A percentile compares a stretch with the other conserved stretches of the same genome.
Conservation (phyloP, 2,329 filamentous ascomycete species). For the Botrytis byssoidea region DNA sequence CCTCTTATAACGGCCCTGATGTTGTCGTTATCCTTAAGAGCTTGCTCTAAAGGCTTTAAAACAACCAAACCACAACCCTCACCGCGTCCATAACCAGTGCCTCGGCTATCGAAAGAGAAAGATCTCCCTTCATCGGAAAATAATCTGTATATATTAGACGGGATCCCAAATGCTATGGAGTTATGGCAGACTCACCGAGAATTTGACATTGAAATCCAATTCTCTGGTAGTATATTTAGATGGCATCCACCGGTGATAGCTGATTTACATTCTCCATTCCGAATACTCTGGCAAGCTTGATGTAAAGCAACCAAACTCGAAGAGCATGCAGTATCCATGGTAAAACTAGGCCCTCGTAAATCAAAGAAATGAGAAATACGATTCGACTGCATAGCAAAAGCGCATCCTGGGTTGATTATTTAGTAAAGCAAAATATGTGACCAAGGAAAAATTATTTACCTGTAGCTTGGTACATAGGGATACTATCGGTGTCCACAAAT, state of each 20-base stretch:
- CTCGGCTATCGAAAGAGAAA: slow-evolving; percentile 55
- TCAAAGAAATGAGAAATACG: slow-evolving; percentile 45
- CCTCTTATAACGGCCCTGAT: slow-evolving; percentile 46
- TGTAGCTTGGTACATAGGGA: slow-evolving; percentile 52
- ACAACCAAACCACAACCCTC: slow-evolving; percentile 60
- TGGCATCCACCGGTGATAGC: slow-evolving; percentile 36
- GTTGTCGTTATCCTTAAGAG: slow-evolving; percentile 57
- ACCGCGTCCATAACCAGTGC: slow-evolving; percentile 62
- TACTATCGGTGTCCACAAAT: slow-evolving; percentile 47
- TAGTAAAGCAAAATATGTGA: not conserved
- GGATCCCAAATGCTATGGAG: not conserved
- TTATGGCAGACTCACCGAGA: slow-evolving; percentile 28
- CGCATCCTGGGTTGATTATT: slow-evolving; percentile 34
- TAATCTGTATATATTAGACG: slow-evolving; percentile 48
- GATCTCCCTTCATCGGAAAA: slow-evolving; percentile 35
- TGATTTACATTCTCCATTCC: slow-evolving; percentile 40
- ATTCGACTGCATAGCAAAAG: slow-evolving; percentile 45
- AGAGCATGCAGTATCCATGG: slow-evolving; percentile 50
- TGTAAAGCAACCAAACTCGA: slow-evolving; percentile 46
- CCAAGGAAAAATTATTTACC: slow-evolving; percentile 35
- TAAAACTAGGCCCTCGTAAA: slow-evolving; percentile 43
- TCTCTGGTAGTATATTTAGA: slow-evolving; percentile 27
- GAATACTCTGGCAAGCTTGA: slow-evolving; percentile 44
- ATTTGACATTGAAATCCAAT: slow-evolving; percentile 35
- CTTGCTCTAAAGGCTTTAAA: slow-evolving; percentile 57